Percentiles rank a stretch among this genome's conserved stretches.
Conservation (phyloP, 177 flowering plant species). For the Vitis hybrid region DNA sequence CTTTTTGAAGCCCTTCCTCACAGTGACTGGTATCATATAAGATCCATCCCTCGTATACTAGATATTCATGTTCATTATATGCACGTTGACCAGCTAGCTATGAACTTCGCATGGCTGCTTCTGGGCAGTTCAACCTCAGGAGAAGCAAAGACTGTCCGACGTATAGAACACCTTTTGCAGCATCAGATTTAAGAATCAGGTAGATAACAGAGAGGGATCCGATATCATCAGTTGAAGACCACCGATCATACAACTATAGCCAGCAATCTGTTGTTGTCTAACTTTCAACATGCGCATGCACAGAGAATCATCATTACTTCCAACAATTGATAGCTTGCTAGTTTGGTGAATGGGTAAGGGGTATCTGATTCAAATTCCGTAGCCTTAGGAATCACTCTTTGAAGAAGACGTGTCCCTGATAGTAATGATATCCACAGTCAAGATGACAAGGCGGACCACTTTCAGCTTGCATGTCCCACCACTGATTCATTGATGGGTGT, state of each 20-base stretch:
- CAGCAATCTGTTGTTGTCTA: slow-evolving; percentile 89
- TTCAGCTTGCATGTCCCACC: too few relatives aligned
- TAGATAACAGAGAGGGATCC: slow-evolving; percentile 95
- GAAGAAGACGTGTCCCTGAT: too few relatives aligned
- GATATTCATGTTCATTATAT: slow-evolving; percentile 75
- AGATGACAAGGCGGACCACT: too few relatives aligned
- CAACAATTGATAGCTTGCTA: too few relatives aligned
- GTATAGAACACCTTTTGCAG: slow-evolving; percentile 92
- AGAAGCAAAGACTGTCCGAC: slow-evolving; percentile 97
- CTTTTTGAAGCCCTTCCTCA: slow-evolving; percentile 90
- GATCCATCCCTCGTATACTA: slow-evolving; percentile 99
- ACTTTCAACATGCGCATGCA: too few relatives aligned
- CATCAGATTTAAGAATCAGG: slow-evolving; percentile 98
- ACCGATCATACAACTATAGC: slow-evolving; percentile 87
- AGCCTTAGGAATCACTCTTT: too few relatives aligned
- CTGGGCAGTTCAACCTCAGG: slow-evolving; percentile 95
- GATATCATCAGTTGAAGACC: slow-evolving; percentile 99
- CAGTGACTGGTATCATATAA: slow-evolving; percentile 95
- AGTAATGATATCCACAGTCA: too few relatives aligned
- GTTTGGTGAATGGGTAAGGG: too few relatives aligned
- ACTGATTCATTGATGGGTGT: too few relatives aligned
- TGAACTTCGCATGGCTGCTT: slow-evolving; percentile 97
- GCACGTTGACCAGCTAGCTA: slow-evolving; percentile 92
- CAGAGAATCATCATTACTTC: too few relatives aligned
- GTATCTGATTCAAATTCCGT: too few relatives aligned